These are phyloP conservation scores for Luvunga scandens DNA, from an alignment of 345 rosid species.

Conservation along the genomic window DNA sequence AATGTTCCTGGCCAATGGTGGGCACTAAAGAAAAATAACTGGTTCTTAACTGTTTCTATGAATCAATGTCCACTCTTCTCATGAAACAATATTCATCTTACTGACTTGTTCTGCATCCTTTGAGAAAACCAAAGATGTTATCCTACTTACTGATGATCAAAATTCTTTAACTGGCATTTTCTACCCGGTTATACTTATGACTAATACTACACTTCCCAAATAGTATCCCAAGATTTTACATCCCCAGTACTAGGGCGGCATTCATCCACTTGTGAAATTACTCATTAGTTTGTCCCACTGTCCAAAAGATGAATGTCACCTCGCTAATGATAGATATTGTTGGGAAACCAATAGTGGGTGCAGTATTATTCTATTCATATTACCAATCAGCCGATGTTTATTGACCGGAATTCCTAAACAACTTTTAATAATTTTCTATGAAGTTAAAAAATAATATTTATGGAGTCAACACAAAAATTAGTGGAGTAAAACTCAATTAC, in stretches of 20 bases:
- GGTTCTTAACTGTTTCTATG: neutral
- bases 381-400: no score
- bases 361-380: neutral
- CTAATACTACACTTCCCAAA: neutral
- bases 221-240: neutral
- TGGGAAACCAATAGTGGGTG: neutral
- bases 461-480: neutral
- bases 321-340: neutral
- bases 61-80: neutral
- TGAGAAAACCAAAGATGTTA: neutral
- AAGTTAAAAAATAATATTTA: neutral
- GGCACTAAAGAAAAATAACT: neutral
- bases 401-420: neutral
- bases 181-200: neutral
- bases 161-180: neutral
- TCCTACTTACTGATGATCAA: neutral
- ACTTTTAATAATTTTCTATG: neutral
- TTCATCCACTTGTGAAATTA: neutral
- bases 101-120: neutral
- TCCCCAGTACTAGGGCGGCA: neutral
- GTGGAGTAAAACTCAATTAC: neutral
- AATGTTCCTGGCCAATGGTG: neutral
- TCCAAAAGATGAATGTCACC: neutral
- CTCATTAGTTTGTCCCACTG: neutral
- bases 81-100: neutral